phyloP scores from a whole-genome alignment of 352 stramenopile genomes.

The Globisporangium rhizosaccharum region DNA sequence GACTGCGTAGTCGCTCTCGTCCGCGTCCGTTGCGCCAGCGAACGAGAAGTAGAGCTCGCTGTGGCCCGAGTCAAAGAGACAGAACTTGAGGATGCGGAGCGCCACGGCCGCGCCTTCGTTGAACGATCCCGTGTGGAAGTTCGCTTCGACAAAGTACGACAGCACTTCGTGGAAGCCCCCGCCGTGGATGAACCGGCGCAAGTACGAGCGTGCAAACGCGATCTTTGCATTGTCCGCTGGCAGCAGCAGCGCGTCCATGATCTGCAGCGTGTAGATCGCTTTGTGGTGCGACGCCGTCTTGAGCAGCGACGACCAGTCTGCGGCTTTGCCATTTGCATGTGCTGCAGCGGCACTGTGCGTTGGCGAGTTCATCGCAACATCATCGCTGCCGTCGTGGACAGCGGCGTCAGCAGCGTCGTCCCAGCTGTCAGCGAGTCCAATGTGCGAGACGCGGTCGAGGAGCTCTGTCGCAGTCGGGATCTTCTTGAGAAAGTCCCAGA shows the following conservation, averaged over 20 bases:
- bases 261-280: conserved; percentile 84
- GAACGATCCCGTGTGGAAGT: conserved; percentile 65
- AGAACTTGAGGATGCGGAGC: conserved; percentile 81
- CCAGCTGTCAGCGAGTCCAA: conserved; percentile 26
- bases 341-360: conserved; percentile 7
- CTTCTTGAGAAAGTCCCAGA: conserved; percentile 82
- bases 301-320: conserved; percentile 62
- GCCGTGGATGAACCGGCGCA: conserved; percentile 63
- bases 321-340: conserved; percentile 16
- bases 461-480: conserved; percentile 72
- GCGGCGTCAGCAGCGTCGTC: conserved; percentile 1
- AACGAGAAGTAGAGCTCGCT: conserved; percentile 41
- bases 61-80: conserved; percentile 66
- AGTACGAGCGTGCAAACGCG: conserved; percentile 57
- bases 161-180: conserved; percentile 82
- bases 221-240: conserved; percentile 58
- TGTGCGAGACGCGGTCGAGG: conserved; percentile 53
- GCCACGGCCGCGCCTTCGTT: conserved; percentile 82
- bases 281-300: conserved; percentile 71
- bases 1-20: conserved; percentile 18
- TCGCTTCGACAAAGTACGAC: conserved; percentile 72
- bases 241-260: conserved; percentile 79
- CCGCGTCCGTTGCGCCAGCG: conserved; percentile 7
- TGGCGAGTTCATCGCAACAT: conserved; percentile 39
- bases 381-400: neutral